phyloP scores from a whole-genome alignment of 1,284 basidiomycete species.

The Cystobasidiaceae sp. region DNA sequence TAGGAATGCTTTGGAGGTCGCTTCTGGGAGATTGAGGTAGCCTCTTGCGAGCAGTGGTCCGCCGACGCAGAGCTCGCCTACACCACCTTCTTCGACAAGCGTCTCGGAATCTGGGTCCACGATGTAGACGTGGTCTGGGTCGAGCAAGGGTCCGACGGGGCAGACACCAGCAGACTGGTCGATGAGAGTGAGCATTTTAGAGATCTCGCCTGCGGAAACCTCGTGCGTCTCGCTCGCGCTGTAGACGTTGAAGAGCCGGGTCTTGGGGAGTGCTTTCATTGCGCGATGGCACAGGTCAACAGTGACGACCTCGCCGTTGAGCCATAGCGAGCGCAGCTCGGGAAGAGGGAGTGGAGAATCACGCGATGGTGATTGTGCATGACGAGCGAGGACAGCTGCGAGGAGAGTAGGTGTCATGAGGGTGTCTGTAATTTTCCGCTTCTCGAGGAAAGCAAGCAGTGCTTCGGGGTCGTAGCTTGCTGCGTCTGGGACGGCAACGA shows the following conservation, averaged over 20 bases:
- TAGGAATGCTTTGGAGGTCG: constrained; percentile 43
- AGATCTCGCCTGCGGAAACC: constrained; percentile 43
- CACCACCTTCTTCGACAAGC: constrained; percentile 37
- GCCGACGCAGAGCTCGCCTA: constrained; percentile 45
- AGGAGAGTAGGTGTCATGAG: constrained; percentile 46
- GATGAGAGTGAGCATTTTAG: constrained; percentile 13
- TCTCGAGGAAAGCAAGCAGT: constrained; percentile 41
- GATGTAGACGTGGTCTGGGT: constrained; percentile 42
- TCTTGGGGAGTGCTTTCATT: constrained; percentile 42
- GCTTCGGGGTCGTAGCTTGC: constrained; percentile 44
- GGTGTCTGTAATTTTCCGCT: constrained; percentile 43
- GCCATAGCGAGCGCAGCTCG: constrained; percentile 43
- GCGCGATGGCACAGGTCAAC: constrained; percentile 42
- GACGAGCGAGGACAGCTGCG: constrained; percentile 43
- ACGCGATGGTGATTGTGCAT: constrained; percentile 31
- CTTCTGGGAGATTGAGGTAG: constrained; percentile 44
- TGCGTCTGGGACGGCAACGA: constrained; percentile 43
- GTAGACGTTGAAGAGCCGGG: constrained; percentile 45
- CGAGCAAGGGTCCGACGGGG: constrained; percentile 44
- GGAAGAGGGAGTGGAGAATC: constrained; percentile 37
- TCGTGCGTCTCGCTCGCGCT: constrained; percentile 46
- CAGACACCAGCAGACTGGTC: constrained; percentile 33
- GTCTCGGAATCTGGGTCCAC: constrained; percentile 40
- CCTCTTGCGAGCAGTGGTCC: constrained; percentile 44
- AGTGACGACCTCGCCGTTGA: constrained; percentile 46